Evolutionary conservation across 1,284 basidiomycete genomes (phyloP).

Genomic region (Cryptococcus sp.): DNA sequence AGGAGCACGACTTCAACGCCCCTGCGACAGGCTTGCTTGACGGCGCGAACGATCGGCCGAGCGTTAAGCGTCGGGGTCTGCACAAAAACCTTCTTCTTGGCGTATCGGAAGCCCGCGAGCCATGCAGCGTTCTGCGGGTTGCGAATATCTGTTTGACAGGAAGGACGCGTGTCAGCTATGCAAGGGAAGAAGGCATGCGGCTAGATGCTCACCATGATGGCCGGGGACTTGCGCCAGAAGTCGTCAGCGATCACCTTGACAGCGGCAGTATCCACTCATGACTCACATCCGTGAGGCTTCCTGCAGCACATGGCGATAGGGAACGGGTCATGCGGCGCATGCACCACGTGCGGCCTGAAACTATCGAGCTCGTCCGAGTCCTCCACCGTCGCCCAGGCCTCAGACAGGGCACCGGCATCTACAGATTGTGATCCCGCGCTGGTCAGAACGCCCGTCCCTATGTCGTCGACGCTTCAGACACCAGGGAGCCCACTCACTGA

Average conservation of each 20-base stretch:
- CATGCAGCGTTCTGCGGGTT: slow-evolving; percentile 73
- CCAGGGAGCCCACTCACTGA: slow-evolving; percentile 33
- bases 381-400: slow-evolving; percentile 53
- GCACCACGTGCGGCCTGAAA: slow-evolving; percentile 59
- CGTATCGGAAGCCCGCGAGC: slow-evolving; percentile 68
- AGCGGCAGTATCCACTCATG: neutral
- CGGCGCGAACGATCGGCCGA: slow-evolving; percentile 62
- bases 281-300: slow-evolving; percentile 60
- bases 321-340: slow-evolving; percentile 60
- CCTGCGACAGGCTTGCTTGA: slow-evolving; percentile 63
- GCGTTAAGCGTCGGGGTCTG: slow-evolving; percentile 76
- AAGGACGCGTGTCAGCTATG: neutral
- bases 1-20: slow-evolving; percentile 66
- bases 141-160: slow-evolving; percentile 51
- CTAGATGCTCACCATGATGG: neutral
- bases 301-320: slow-evolving; percentile 73
- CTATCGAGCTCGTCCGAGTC: slow-evolving; percentile 53
- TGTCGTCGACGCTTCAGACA: neutral
- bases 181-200: neutral
- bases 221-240: neutral
- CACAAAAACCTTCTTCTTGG: slow-evolving; percentile 68
- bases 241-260: neutral
- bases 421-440: neutral
- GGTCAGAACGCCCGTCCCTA: neutral
- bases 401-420: slow-evolving; percentile 52